These are phyloP conservation scores for Cutaneotrichosporon sp. DNA, from an alignment of 1,284 basidiomycete genomes.

Conservation along the genomic window DNA sequence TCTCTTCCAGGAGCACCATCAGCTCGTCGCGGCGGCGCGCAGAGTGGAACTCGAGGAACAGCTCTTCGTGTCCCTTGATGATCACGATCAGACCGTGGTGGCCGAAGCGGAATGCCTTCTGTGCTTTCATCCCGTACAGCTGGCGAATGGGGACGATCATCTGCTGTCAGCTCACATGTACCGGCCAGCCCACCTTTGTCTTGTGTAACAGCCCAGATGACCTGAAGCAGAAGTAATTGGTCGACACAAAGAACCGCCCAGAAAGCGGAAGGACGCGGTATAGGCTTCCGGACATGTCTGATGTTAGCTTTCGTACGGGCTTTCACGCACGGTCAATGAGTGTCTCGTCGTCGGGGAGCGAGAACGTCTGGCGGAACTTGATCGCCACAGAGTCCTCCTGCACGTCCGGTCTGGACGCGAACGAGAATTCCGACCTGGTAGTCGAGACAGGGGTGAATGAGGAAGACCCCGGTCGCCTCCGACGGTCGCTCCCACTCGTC, in stretches of 20 bases:
- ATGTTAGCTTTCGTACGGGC: neutral
- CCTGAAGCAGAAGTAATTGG: constrained; percentile 83
- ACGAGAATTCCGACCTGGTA: neutral
- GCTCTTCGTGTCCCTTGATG: constrained; percentile 90
- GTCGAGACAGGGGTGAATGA: neutral
- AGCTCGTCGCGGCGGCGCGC: constrained; percentile 73
- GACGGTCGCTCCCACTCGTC: constrained; percentile 5
- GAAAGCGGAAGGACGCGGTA: constrained; percentile 78
- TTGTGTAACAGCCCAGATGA: constrained; percentile 70
- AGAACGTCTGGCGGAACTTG: constrained; percentile 70
- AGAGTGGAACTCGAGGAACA: constrained; percentile 89
- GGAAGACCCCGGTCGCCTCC: constrained; percentile 2
- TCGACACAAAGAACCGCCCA: constrained; percentile 80
- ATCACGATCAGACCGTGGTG: constrained; percentile 84
- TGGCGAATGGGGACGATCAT: constrained; percentile 92
- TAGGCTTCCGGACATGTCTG: constrained; percentile 82
- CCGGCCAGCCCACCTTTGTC: constrained; percentile 60
- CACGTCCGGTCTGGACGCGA: constrained; percentile 18
- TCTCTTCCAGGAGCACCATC: constrained; percentile 65
- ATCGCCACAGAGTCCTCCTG: constrained; percentile 23
- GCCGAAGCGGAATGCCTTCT: constrained; percentile 81
- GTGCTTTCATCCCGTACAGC: constrained; percentile 73
- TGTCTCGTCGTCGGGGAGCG: constrained; percentile 78
- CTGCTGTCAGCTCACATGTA: constrained; percentile 48
- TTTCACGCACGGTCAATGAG: constrained; percentile 69